Evolutionary conservation across 805 yeast genomes (phyloP).

Genomic region (Nakazawaea wickerhamii): DNA sequence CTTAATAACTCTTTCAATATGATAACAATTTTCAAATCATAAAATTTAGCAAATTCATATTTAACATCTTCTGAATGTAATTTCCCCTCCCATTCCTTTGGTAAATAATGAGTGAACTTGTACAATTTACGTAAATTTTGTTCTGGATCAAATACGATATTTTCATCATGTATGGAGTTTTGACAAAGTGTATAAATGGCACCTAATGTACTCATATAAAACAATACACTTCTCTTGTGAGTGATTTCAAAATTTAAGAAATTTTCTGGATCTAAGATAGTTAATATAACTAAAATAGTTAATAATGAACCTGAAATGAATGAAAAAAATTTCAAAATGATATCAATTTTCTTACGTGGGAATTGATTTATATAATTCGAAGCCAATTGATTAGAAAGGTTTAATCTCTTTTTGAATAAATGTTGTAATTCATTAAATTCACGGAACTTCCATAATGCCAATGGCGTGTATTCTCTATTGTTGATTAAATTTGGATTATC

Average conservation of each 20-base stretch:
- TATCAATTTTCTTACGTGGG: constrained; percentile 69
- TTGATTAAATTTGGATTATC: constrained; percentile 81
- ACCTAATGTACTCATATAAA: constrained; percentile 86
- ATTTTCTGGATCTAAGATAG: constrained; percentile 82
- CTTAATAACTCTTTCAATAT: constrained; percentile 77
- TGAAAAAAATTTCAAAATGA: constrained; percentile 52
- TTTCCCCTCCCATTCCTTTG: constrained; percentile 78
- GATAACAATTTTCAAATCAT: constrained; percentile 65
- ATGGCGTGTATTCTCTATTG: constrained; percentile 85
- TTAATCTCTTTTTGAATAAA: constrained; percentile 73
- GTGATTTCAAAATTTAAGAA: constrained; percentile 87
- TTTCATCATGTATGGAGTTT: constrained; percentile 57
- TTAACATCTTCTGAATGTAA: constrained; percentile 84
- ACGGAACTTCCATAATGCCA: constrained; percentile 91
- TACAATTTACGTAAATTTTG: constrained; percentile 75
- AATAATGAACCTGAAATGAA: constrained; percentile 86
- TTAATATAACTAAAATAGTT: constrained; percentile 75
- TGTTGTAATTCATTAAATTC: constrained; percentile 94
- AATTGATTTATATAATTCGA: constrained; percentile 83
- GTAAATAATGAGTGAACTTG: constrained; percentile 86
- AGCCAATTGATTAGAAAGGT: constrained; percentile 74
- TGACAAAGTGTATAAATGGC: constrained; percentile 82
- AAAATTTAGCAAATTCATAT: constrained; percentile 72
- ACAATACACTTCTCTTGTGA: constrained; percentile 72
- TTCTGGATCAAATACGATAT: constrained; percentile 86